phyloP scores from a whole-genome alignment of 352 stramenopile genomes.

The Globisporangium viniferum region DNA sequence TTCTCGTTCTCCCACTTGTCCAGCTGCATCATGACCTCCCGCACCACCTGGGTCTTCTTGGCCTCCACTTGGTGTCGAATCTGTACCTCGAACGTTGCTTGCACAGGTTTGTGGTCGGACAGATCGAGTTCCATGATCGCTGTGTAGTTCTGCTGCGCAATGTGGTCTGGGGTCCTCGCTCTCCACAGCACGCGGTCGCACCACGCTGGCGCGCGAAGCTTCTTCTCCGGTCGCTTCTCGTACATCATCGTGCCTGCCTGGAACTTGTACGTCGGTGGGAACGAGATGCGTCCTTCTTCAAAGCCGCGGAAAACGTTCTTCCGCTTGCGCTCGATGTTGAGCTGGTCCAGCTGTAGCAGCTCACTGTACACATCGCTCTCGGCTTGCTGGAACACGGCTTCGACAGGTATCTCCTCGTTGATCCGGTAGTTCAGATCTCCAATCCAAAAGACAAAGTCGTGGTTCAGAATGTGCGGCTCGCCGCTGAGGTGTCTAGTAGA shows the following conservation, averaged over 20 bases:
- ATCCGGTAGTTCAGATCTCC: slow-evolving; percentile 93
- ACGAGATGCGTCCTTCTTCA: slow-evolving; percentile 89
- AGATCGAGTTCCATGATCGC: slow-evolving; percentile 88
- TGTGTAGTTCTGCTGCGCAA: slow-evolving; percentile 82
- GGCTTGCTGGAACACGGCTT: slow-evolving; percentile 66
- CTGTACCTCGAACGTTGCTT: slow-evolving; percentile 89
- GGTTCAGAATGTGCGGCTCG: slow-evolving; percentile 88
- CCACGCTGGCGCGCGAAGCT: slow-evolving; percentile 97
- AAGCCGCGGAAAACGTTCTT: slow-evolving; percentile 86
- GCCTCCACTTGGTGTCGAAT: slow-evolving; percentile 90
- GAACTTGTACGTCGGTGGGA: slow-evolving; percentile 98
- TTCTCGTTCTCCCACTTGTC: slow-evolving; percentile 97
- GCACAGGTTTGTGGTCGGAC: slow-evolving; percentile 99
- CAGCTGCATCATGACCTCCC: slow-evolving; percentile 93
- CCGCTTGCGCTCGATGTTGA: slow-evolving; percentile 65
- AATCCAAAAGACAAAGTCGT: slow-evolving; percentile 99
- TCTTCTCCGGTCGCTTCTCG: slow-evolving; percentile 98
- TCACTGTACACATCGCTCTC: slow-evolving; percentile 33
- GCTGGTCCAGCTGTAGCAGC: slow-evolving; percentile 47
- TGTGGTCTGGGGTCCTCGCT: slow-evolving; percentile 47
- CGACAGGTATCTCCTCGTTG: slow-evolving; percentile 63
- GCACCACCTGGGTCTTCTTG: slow-evolving; percentile 89
- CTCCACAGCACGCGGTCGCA: slow-evolving; percentile 88
- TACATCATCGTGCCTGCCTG: slow-evolving; percentile 94
- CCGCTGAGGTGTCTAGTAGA: slow-evolving; percentile 26